A percentile compares a stretch with the other conserved stretches of the same genome.
These are phyloP conservation scores for Wickerhamomyces sp. DNA, from an alignment of 1,139 yeast genomes.

Conservation along the genomic window DNA sequence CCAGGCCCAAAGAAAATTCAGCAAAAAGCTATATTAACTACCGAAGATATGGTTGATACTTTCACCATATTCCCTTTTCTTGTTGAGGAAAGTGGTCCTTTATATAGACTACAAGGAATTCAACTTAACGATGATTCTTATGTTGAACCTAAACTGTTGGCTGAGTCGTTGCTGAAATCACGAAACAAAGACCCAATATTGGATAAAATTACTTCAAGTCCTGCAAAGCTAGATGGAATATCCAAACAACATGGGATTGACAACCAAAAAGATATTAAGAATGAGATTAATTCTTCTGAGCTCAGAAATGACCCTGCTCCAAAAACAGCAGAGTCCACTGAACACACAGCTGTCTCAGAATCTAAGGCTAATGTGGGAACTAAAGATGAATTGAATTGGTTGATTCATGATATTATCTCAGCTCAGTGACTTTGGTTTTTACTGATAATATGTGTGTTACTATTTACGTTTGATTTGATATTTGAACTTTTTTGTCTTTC, in stretches of 20 bases:
- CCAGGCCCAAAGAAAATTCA: constrained; percentile 21
- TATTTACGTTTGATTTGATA: not conserved
- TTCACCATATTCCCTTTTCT: constrained; percentile 62
- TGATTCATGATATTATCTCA: constrained; percentile 52
- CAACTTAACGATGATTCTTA: constrained; percentile 57
- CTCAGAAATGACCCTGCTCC: not conserved
- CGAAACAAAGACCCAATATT: constrained; percentile 16
- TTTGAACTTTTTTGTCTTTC: not conserved
- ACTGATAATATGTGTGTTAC: not conserved
- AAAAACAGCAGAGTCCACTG: not conserved
- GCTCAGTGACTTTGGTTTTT: not conserved
- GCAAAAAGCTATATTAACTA: constrained; percentile 43
- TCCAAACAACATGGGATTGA: not conserved
- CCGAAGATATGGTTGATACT: constrained; percentile 64
- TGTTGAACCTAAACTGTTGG: constrained; percentile 37
- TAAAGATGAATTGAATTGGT: constrained; percentile 67
- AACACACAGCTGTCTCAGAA: not conserved
- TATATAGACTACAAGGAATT: constrained; percentile 45
- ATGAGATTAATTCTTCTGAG: not conserved
- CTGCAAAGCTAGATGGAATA: not conserved
- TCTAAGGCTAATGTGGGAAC: constrained; percentile 45
- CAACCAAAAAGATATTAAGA: not conserved
- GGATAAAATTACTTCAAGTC: constrained; percentile 1
- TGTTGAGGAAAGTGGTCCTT: constrained; percentile 63
- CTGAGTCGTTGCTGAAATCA: constrained; percentile 35